Conservation (phyloP, 441 rosid species). For the Erodium texanum region DNA sequence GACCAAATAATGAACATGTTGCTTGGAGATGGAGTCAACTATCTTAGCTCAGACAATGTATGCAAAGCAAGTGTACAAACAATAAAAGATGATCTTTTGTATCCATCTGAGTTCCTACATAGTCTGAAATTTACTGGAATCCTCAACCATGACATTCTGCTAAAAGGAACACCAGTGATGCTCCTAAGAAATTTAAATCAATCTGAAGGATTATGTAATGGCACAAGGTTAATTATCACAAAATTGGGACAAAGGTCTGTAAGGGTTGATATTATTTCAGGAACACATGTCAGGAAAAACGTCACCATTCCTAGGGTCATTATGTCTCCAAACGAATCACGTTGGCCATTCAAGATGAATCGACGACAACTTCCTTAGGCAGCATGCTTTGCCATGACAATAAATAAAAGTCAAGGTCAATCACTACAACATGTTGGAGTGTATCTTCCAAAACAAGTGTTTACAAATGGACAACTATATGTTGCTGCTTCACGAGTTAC, state of each 20-base stretch:
- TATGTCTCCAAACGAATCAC: background rate
- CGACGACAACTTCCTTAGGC: conserved; percentile 14
- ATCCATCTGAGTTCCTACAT: conserved; percentile 8
- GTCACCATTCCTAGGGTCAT: conserved; percentile 3
- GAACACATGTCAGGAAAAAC: background rate
- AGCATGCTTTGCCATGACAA: conserved; percentile 3
- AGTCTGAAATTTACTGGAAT: background rate
- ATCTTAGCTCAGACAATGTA: background rate
- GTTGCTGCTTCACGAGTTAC: conserved; percentile 13
- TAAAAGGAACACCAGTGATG: conserved; percentile 2
- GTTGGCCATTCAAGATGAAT: conserved; percentile 2
- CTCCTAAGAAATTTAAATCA: conserved; percentile 15
- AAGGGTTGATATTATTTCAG: background rate
- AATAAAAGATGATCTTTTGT: background rate
- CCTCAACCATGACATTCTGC: background rate
- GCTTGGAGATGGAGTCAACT: background rate
- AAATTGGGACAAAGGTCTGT: background rate
- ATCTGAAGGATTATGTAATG: background rate
- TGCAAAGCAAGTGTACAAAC: background rate
- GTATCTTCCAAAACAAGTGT: conserved; percentile 4
- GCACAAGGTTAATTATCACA: background rate
- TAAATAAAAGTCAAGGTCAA: conserved; percentile 19
- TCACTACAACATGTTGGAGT: background rate
- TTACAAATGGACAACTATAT: conserved; percentile 12
- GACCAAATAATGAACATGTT: background rate